These are phyloP conservation scores for Acrocalymma vagum DNA, from an alignment of 2,329 filamentous ascomycete species.

Conservation along the genomic window DNA sequence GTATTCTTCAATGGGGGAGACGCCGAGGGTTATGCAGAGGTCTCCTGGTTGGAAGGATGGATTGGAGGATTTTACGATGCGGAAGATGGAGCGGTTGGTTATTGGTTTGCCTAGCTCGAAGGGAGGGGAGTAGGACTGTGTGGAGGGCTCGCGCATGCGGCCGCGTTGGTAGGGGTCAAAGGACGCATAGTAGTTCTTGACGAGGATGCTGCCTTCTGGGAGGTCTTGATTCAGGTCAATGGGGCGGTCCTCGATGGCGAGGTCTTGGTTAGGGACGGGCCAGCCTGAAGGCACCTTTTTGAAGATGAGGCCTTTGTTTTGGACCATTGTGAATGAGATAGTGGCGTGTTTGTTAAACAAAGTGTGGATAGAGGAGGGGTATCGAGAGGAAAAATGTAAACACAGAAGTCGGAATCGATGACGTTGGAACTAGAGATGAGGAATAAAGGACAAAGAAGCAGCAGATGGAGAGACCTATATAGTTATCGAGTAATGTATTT, in stretches of 20 bases:
- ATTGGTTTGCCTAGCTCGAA: slow-evolving; percentile 72
- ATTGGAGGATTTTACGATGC: slow-evolving; percentile 75
- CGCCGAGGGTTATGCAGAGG: slow-evolving; percentile 62
- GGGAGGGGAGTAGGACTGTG: slow-evolving; percentile 73
- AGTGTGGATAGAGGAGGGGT: slow-evolving; percentile 1
- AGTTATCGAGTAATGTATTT: too few species aligned
- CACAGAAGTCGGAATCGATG: slow-evolving; percentile 1
- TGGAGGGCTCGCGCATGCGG: slow-evolving; percentile 72
- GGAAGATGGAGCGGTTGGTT: slow-evolving; percentile 69
- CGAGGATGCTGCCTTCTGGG: slow-evolving; percentile 71
- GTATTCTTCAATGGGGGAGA: slow-evolving; percentile 74
- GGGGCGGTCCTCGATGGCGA: slow-evolving; percentile 70
- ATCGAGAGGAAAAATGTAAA: too few species aligned
- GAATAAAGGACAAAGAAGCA: too few species aligned
- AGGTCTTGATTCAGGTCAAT: slow-evolving; percentile 71
- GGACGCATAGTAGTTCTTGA: slow-evolving; percentile 77
- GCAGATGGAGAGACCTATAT: too few species aligned
- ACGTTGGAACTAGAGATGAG: not conserved
- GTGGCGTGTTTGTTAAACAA: slow-evolving; percentile 7
- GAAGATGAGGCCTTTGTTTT: slow-evolving; percentile 81
- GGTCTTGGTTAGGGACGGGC: slow-evolving; percentile 75
- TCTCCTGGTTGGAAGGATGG: slow-evolving; percentile 72
- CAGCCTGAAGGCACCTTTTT: slow-evolving; percentile 71
- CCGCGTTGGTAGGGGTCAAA: slow-evolving; percentile 88
- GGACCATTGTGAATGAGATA: slow-evolving; percentile 53